Evolutionary conservation across 2,329 filamentous ascomycete species (phyloP).

Genomic region (Bisporella sp.): DNA sequence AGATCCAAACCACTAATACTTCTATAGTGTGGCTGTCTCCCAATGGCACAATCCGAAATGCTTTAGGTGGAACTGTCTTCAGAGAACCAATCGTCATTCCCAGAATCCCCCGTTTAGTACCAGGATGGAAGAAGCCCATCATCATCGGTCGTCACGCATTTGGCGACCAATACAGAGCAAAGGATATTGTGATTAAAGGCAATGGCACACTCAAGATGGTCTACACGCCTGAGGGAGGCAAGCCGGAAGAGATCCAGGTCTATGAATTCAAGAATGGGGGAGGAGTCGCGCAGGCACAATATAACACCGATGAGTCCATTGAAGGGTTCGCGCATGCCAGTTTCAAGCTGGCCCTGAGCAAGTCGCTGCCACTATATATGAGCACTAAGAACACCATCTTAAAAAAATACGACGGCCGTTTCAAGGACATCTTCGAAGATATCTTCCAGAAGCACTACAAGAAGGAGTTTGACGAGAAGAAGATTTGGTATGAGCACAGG

Average conservation of each 20-base stretch:
- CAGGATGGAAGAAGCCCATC: slow-evolving; percentile 98
- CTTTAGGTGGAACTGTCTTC: slow-evolving; percentile 91
- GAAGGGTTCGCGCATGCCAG: slow-evolving; percentile 89
- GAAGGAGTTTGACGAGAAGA: slow-evolving; percentile 80
- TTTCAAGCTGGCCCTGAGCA: slow-evolving; percentile 89
- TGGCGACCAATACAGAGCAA: slow-evolving; percentile 96
- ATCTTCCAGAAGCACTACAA: slow-evolving; percentile 86
- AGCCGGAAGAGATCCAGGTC: slow-evolving; percentile 82
- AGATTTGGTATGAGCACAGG: slow-evolving; percentile 98
- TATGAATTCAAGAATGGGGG: slow-evolving; percentile 83
- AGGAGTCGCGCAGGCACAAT: slow-evolving; percentile 89
- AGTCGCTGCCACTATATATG: slow-evolving; percentile 94
- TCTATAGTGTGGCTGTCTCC: slow-evolving; percentile 88
- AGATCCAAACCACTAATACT: slow-evolving; percentile 1
- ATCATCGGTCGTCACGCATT: slow-evolving; percentile 98
- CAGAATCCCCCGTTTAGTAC: slow-evolving; percentile 84
- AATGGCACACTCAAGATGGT: slow-evolving; percentile 90
- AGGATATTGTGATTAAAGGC: slow-evolving; percentile 77
- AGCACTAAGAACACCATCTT: slow-evolving; percentile 99
- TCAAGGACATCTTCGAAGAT: slow-evolving; percentile 99
- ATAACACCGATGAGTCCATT: slow-evolving; percentile 97
- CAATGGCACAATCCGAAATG: slow-evolving; percentile 80
- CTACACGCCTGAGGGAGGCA: slow-evolving; percentile 77
- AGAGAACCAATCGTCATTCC: slow-evolving; percentile 97
- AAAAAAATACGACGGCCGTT: slow-evolving; percentile 96